Evolutionary conservation across 805 yeast species (phyloP).

Genomic region (Schwanniomyces pseudopolymorphus): DNA sequence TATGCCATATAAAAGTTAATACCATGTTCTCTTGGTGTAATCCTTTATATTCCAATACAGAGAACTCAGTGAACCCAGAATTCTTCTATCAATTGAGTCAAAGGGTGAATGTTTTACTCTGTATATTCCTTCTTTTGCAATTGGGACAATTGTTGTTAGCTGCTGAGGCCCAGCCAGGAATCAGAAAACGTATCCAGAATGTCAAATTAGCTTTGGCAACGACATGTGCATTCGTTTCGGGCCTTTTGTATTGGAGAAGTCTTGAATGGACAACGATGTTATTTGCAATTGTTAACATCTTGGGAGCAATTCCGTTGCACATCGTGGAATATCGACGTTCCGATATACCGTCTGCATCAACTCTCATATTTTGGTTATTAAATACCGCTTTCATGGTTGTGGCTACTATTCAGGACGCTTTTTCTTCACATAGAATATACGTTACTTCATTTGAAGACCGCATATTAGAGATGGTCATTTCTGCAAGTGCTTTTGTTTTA

Average conservation of each 20-base stretch:
- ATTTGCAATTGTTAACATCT: conserved; percentile 14
- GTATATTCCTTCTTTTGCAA: neutral
- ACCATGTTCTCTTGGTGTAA: neutral
- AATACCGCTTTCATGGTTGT: conserved; percentile 7
- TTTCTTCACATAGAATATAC: conserved; percentile 17
- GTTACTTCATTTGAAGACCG: neutral
- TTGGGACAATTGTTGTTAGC: neutral
- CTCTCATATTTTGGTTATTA: conserved; percentile 41
- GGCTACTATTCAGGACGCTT: conserved; percentile 16
- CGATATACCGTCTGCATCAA: conserved; percentile 35
- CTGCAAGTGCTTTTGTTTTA: neutral
- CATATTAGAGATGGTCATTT: neutral
- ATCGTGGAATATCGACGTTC: conserved; percentile 43
- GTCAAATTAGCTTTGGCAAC: conserved; percentile 14
- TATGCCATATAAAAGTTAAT: neutral
- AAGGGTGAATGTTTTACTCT: neutral
- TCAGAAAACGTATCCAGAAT: conserved; percentile 11
- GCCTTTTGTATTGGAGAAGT: conserved; percentile 3
- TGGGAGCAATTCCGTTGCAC: conserved; percentile 36
- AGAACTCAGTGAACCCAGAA: conserved; percentile 29
- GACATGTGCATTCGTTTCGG: conserved; percentile 8
- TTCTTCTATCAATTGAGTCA: conserved; percentile 21
- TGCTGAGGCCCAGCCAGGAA: conserved; percentile 7
- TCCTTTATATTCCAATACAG: conserved; percentile 22
- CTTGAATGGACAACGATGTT: conserved; percentile 3